Base-by-base conservation (phyloP, 2,329 filamentous ascomycete species). In the Corinectria fuckeliana region DNA sequence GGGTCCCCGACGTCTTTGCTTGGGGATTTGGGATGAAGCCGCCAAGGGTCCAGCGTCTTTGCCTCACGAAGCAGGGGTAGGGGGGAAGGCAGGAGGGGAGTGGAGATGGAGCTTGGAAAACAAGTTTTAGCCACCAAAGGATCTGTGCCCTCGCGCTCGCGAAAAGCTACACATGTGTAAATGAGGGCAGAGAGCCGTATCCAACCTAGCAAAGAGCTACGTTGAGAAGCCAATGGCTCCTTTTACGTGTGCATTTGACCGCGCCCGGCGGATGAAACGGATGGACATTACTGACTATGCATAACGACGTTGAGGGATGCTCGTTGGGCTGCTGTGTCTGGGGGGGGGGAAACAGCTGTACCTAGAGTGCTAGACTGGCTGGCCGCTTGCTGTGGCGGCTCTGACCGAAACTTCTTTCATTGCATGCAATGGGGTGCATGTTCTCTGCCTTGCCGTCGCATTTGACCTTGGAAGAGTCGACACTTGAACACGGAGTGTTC, bases 11-110 rank as follows among this genome's bases (percentile, higher is more conserved):
- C 57, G 49, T 45, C 50, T 55, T 57, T 50, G 51, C 44, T 44
- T 58, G 56, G 56, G 54, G 58, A 60, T 44, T 58, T 53, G 56
- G 54, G 58, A 60, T 50, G 42, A 28, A 49, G 56, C 38, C 54
- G 56, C 38, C 54, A 56, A 67, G 67, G 67, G 65, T 68, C 67
- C 57, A 48, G 26, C 56, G 56, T 61, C 58, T 53, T 41, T 44
- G 50, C 61, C 56, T 50, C 58, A 53, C 48, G 45, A 65, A 59
- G 65, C 65, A 69, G 65, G 67, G 67, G 65, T 50, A 10, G 66
- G 65, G 63, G 61, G 64, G 26, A 41, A 62, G 52, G 34, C 38
- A 20, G 7, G 50, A 42, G 14, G 10, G 16, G 13, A 26, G 25
- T 11, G 25, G 42, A 10, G 42, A 42, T n/a, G n/a, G 36, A 18